Evolutionary conservation across 148 eudicot species (phyloP).

Genomic region (Linanthus parryae): DNA sequence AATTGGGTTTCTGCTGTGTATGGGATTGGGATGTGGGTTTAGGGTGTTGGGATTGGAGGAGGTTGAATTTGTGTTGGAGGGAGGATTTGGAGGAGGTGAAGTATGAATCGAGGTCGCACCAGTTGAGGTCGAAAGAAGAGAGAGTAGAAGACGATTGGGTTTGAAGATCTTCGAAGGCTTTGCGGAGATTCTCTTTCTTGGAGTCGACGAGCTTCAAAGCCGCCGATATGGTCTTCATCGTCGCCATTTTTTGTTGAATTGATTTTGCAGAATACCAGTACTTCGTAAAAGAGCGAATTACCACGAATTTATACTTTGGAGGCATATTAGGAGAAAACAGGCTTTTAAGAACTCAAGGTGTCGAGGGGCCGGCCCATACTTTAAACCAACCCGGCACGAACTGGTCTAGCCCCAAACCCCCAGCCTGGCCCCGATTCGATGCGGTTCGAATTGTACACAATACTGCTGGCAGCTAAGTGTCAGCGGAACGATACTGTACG

Average conservation of each 20-base stretch:
- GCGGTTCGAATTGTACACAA: too few relatives aligned
- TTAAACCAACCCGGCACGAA: too few relatives aligned
- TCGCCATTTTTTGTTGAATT: slow-evolving; percentile 28
- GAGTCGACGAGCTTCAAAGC: slow-evolving; percentile 29
- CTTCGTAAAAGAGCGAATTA: too few relatives aligned
- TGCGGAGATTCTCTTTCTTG: slow-evolving; percentile 28
- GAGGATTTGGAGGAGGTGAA: slow-evolving; percentile 29
- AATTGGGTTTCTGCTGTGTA: background rate
- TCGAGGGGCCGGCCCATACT: too few relatives aligned
- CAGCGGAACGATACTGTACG: too few relatives aligned
- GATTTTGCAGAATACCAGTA: too few relatives aligned
- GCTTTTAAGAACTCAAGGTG: too few relatives aligned
- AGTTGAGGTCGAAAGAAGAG: slow-evolving; percentile 28
- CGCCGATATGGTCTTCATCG: slow-evolving; percentile 22
- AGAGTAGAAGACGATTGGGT: slow-evolving; percentile 28
- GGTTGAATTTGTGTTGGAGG: slow-evolving; percentile 18
- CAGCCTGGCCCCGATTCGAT: too few relatives aligned
- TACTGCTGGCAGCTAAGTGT: too few relatives aligned
- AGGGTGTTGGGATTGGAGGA: slow-evolving; percentile 28
- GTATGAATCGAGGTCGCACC: slow-evolving; percentile 45
- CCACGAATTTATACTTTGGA: too few relatives aligned
- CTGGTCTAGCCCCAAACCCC: too few relatives aligned
- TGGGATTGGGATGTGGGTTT: background rate
- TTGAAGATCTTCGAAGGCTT: slow-evolving; percentile 42
- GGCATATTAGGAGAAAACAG: too few relatives aligned